Base-by-base conservation (phyloP, 352 stramenopile genomes). In the Phytopythium helicoides region DNA sequence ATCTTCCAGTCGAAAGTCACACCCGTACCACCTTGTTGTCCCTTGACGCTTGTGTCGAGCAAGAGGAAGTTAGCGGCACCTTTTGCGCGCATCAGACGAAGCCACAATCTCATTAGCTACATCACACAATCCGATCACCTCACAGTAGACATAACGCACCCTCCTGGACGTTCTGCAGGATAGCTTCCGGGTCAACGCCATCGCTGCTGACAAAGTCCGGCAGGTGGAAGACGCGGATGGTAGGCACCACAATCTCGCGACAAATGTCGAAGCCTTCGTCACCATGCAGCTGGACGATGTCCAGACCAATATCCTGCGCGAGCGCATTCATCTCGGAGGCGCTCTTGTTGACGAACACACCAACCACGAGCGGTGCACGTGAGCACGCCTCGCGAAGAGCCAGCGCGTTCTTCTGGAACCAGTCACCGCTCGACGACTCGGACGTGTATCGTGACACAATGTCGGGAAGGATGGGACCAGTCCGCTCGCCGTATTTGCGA, bases 241-340 rank as follows among this genome's bases (percentile, higher is more conserved):
- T 96, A 14, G 96, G 96, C 18, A 97, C 85, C 31, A 71, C 73
- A 40, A 94, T 78, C 38, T 93, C 86, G 9, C 73, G 74, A 48
- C 76, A 93, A 39, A 96, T 81, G 46, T 84, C 71, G 60, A 95
- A 97, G 49, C 91, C 92, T 70, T 99, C 97, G 52, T 96, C 82
- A 23, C 97, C 97, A 59, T 99, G 97, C 40, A 99, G 79, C 76
- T 99, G 97, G 2, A 99, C 92, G 33, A 99, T 74, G 66, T 99
- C 97, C 23, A 99, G 63, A 1, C 96, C 96, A 41, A 94, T 91
- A 14, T 92, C 68, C 21, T 85, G 64, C 1, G 92, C 89, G 56
- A 97, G 81, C 47, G 80, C 70, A 26, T 91, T 95, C 57, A 99
- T 94, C 47, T 95, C 90, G n/a, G 87, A 80, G 2, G 92, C 64